phyloP scores from a whole-genome alignment of 2,329 filamentous ascomycete species.

The Apiospora rasikravindrae region DNA sequence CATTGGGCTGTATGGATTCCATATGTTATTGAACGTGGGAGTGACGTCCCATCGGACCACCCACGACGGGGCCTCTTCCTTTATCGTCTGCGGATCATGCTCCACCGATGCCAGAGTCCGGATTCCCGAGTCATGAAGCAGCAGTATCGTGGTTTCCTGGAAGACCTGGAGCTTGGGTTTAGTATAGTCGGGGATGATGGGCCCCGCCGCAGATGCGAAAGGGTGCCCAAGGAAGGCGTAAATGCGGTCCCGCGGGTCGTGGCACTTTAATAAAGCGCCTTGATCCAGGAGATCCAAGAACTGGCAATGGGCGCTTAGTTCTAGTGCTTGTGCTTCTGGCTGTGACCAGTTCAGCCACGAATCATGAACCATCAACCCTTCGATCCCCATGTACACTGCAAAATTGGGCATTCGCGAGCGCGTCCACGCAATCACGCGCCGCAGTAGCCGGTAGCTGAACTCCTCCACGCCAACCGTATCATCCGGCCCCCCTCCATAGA shows the following conservation, averaged over 20 bases:
- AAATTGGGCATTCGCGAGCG: not conserved
- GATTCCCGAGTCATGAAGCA: constrained; percentile 19
- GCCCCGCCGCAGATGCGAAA: not conserved
- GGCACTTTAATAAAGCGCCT: constrained; percentile 18
- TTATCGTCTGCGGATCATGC: constrained; percentile 17
- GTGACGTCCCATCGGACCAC: constrained; percentile 20
- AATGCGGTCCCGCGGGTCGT: constrained; percentile 21
- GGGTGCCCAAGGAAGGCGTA: constrained; percentile 22
- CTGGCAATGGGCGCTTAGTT: not conserved
- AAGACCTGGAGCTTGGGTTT: constrained; percentile 16
- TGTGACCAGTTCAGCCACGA: constrained; percentile 21
- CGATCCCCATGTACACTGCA: constrained; percentile 2
- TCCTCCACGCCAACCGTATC: not conserved
- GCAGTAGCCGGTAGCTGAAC: constrained; percentile 22
- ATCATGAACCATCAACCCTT: constrained; percentile 9
- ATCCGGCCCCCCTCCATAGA: not conserved
- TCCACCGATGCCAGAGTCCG: constrained; percentile 20
- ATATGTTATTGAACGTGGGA: constrained; percentile 19
- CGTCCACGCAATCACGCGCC: not conserved
- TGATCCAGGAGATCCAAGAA: constrained; percentile 22
- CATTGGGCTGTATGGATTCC: not conserved
- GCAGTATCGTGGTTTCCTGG: not conserved
- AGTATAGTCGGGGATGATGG: constrained; percentile 20
- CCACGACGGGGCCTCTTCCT: constrained; percentile 20
- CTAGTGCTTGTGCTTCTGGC: not conserved